Percentiles rank a stretch among this genome's conserved stretches.
Conservation (phyloP, 768 basidiomycete genomes). For the Trametes maxima region DNA sequence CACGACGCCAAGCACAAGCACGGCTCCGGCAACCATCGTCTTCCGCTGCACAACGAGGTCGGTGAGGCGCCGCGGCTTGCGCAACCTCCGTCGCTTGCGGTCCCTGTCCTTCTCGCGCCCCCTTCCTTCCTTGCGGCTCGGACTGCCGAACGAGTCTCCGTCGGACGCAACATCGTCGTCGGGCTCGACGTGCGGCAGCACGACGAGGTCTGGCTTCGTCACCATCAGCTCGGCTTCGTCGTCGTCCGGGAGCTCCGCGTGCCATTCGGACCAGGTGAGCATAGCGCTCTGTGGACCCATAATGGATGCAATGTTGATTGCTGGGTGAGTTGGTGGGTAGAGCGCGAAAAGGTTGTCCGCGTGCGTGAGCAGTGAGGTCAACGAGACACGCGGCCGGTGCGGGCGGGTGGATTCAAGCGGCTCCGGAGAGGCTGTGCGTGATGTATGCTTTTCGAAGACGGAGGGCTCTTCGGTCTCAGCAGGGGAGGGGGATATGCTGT, state of each 20-base stretch:
- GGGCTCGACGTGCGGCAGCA: constrained; percentile 47
- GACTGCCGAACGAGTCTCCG: constrained; percentile 3
- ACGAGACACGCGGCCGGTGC: constrained; percentile 39
- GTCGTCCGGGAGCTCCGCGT: constrained; percentile 48
- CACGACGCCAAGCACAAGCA: constrained; percentile 70
- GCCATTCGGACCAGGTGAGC: constrained; percentile 68
- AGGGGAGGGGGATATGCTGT: not conserved
- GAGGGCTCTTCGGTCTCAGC: not conserved
- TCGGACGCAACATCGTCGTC: constrained; percentile 32
- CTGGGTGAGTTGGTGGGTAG: constrained; percentile 64
- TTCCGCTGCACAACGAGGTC: constrained; percentile 33
- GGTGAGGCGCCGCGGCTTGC: constrained; percentile 33
- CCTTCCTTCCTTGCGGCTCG: constrained; percentile 28
- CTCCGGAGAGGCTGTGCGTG: constrained; percentile 9
- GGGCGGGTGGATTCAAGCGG: constrained; percentile 12
- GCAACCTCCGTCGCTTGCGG: constrained; percentile 38
- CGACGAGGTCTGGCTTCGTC: constrained; percentile 53
- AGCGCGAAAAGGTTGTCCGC: constrained; percentile 60
- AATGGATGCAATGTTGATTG: constrained; percentile 54
- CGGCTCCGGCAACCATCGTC: constrained; percentile 60
- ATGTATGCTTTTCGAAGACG: constrained; percentile 5
- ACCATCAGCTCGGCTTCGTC: constrained; percentile 66
- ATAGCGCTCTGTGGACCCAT: constrained; percentile 81
- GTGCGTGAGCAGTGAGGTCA: constrained; percentile 53
- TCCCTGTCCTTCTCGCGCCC: constrained; percentile 31